phyloP scores from a whole-genome alignment of 148 eudicot species.

The Oxyria digyna region DNA sequence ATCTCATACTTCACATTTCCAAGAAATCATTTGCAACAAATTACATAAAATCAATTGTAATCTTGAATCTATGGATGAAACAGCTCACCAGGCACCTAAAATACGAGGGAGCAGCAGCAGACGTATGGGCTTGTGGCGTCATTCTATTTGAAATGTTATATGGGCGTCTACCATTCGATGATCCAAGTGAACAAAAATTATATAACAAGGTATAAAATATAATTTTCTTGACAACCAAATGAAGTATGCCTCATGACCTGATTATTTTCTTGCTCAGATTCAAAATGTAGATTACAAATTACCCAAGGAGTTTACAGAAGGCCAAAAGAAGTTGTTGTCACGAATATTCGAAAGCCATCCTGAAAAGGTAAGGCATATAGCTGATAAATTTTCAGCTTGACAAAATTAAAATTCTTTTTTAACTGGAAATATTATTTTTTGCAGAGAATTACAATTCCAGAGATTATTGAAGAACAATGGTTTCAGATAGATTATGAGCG shows the following conservation, averaged over 20 bases:
- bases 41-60: not conserved
- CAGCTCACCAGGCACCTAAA: slow-evolving; percentile 35
- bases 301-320: slow-evolving; percentile 38
- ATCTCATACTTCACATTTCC: not conserved
- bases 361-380: slow-evolving; percentile 17
- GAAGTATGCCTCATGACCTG: not conserved
- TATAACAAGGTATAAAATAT: slow-evolving; percentile 41
- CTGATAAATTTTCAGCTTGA: too few species aligned
- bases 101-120: slow-evolving; percentile 54
- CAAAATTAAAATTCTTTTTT: too few species aligned
- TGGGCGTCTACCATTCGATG: slow-evolving; percentile 44
- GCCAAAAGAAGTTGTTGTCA: slow-evolving; percentile 25
- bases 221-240: not conserved
- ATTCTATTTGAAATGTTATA: slow-evolving; percentile 45
- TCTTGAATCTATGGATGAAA: slow-evolving; percentile 8
- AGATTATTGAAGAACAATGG: slow-evolving; percentile 42
- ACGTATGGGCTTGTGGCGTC: slow-evolving; percentile 67
- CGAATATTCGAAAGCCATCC: slow-evolving; percentile 27
- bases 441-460: slow-evolving; percentile 37
- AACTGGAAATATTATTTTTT: too few species aligned
- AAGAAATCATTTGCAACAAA: not conserved
- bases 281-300: slow-evolving; percentile 24
- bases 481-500: slow-evolving; percentile 38
- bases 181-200: slow-evolving; percentile 27
- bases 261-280: slow-evolving; percentile 15